Percentiles rank a stretch among this genome's conserved stretches.
These are phyloP conservation scores for Boechera divaricarpa DNA, from an alignment of 345 rosid species.

Conservation along the genomic window DNA sequence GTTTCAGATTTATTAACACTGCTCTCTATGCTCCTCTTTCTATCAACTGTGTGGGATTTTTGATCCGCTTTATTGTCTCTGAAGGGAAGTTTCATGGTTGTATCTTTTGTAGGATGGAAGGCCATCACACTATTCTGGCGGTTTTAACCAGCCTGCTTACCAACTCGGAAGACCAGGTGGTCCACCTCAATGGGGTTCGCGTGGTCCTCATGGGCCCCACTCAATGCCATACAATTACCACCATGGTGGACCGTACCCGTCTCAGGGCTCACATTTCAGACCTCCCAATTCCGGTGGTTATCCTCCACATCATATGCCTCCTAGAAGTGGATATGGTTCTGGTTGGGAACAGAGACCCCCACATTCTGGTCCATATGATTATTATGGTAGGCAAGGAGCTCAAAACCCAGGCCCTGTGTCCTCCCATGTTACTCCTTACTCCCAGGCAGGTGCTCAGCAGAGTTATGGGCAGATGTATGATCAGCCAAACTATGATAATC, in stretches of 20 bases:
- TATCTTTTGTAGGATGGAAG: constrained; percentile 60
- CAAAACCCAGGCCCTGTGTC: constrained; percentile 59
- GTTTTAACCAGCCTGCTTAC: constrained; percentile 65
- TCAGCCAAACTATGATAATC: constrained; percentile 63
- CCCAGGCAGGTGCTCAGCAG: constrained; percentile 70
- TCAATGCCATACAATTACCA: constrained; percentile 69
- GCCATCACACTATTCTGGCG: constrained; percentile 63
- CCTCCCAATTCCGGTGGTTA: constrained; percentile 63
- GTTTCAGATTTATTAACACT: neutral
- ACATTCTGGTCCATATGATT: constrained; percentile 73
- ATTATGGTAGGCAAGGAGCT: constrained; percentile 74
- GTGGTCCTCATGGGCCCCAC: constrained; percentile 66
- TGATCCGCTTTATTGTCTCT: neutral
- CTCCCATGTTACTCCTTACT: constrained; percentile 58
- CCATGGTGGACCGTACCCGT: constrained; percentile 75
- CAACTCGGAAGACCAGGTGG: constrained; percentile 73
- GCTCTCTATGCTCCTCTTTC: constrained; percentile 7
- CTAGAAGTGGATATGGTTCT: constrained; percentile 67
- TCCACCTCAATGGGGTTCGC: constrained; percentile 75
- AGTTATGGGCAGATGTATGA: constrained; percentile 77
- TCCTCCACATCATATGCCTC: constrained; percentile 68
- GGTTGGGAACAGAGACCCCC: constrained; percentile 87
- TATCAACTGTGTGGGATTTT: constrained; percentile 20
- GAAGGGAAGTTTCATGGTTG: constrained; percentile 3
- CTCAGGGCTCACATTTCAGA: constrained; percentile 70